Percentiles rank a stretch among this genome's conserved stretches.
Evolutionary conservation across 176 grass and related monocot species (phyloP).

Genomic region (Aegilops speltoides): DNA sequence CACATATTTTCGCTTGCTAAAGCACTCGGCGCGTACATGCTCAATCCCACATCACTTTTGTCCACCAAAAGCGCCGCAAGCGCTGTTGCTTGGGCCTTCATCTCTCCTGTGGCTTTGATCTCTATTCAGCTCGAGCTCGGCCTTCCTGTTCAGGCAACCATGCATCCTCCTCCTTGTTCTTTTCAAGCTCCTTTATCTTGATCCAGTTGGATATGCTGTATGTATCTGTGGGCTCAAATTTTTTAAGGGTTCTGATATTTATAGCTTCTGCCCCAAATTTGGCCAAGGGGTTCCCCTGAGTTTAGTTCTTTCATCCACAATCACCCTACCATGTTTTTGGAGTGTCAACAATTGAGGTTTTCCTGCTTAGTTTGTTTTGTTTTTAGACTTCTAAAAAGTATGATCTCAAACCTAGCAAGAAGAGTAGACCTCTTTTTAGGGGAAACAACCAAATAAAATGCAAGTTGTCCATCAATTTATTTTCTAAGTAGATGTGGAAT

Average conservation of each 20-base stretch:
- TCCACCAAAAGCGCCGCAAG: constrained; percentile 5
- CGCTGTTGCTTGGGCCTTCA: background rate
- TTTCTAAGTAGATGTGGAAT: background rate
- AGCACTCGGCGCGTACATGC: background rate
- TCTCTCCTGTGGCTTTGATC: background rate
- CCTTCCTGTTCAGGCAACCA: constrained; percentile 8
- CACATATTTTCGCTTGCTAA: too few relatives aligned
- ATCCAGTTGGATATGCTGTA: background rate
- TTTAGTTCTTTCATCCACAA: background rate
- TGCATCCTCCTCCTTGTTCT: background rate
- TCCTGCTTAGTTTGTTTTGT: background rate
- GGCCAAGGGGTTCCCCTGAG: background rate
- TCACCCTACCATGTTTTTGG: background rate
- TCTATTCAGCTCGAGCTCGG: background rate
- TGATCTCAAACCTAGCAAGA: background rate
- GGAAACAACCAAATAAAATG: background rate
- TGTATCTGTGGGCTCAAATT: background rate
- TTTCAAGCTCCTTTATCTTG: background rate
- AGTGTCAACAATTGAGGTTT: background rate
- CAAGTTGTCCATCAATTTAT: too few relatives aligned
- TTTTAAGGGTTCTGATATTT: background rate
- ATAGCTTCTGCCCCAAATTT: background rate
- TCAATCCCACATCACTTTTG: background rate
- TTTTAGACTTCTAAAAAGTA: background rate
- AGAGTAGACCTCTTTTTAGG: background rate